Percentiles rank a stretch among this genome's conserved stretches.
Evolutionary conservation across 2,329 filamentous ascomycete species (phyloP).

Genomic region (Cercospora janseana): DNA sequence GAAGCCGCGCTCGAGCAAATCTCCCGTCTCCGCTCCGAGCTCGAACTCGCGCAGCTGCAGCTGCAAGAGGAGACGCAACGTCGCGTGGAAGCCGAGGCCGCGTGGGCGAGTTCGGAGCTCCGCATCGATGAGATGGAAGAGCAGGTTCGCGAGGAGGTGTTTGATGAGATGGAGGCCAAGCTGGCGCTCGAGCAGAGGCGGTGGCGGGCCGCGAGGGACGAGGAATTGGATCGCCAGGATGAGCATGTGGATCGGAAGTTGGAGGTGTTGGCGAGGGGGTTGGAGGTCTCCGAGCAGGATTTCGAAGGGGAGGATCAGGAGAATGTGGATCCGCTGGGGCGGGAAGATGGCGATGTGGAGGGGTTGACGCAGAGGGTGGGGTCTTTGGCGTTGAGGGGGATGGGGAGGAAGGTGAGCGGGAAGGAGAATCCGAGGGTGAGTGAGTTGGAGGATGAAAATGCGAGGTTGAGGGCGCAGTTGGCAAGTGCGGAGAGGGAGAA

Average conservation of each 20-base stretch:
- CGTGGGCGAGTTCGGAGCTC: slow-evolving; percentile 63
- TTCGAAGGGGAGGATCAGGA: slow-evolving; percentile 18
- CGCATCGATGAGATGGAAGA: slow-evolving; percentile 74
- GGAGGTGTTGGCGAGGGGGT: slow-evolving; percentile 63
- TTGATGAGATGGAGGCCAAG: slow-evolving; percentile 76
- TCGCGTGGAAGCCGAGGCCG: slow-evolving; percentile 69
- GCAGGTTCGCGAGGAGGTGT: slow-evolving; percentile 84
- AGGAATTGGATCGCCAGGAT: slow-evolving; percentile 73
- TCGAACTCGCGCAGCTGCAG: slow-evolving; percentile 69
- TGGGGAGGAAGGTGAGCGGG: slow-evolving; percentile 20
- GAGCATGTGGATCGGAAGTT: slow-evolving; percentile 87
- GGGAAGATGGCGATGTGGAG: slow-evolving; percentile 8
- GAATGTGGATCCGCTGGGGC: slow-evolving; percentile 3
- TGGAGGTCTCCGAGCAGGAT: slow-evolving; percentile 47
- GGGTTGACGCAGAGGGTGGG: slow-evolving; percentile 13
- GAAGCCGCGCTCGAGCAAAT: slow-evolving; percentile 81
- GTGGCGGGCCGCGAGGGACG: slow-evolving; percentile 77
- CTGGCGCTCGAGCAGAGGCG: slow-evolving; percentile 71
- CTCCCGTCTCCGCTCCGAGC: slow-evolving; percentile 71
- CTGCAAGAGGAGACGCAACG: slow-evolving; percentile 69
- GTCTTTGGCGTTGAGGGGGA: slow-evolving; percentile 16
- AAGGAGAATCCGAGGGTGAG: slow-evolving; percentile 26
- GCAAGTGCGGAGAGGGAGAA: slow-evolving; percentile 43
- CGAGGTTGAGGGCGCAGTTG: slow-evolving; percentile 42
- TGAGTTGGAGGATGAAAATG: slow-evolving; percentile 49